A percentile compares a stretch with the other conserved stretches of the same genome.
phyloP scores from a whole-genome alignment of 2,329 filamentous ascomycete species.

The Balansia obtecta region DNA sequence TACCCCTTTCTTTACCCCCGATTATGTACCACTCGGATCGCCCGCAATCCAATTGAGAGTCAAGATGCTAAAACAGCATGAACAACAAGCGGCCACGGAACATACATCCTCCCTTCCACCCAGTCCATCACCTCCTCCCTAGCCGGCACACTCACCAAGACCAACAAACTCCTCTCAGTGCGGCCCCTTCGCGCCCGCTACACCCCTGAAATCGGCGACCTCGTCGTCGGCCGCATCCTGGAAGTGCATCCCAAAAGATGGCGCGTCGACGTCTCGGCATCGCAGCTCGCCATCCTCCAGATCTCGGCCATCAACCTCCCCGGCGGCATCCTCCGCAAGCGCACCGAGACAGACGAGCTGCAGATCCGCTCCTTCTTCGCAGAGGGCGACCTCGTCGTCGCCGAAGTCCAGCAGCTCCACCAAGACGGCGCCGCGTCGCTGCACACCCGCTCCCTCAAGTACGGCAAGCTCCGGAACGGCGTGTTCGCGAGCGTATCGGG shows the following conservation, averaged over 20 bases:
- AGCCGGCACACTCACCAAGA: slow-evolving; percentile 79
- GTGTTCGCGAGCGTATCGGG: slow-evolving; percentile 75
- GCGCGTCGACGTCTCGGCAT: slow-evolving; percentile 87
- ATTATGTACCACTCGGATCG: not conserved
- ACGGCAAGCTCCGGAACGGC: slow-evolving; percentile 91
- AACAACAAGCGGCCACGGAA: slow-evolving; percentile 69
- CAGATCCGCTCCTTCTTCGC: slow-evolving; percentile 96
- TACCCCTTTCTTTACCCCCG: slow-evolving; percentile 1
- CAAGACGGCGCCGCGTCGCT: slow-evolving; percentile 75
- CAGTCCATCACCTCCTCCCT: slow-evolving; percentile 77
- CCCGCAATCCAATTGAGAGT: too few species aligned
- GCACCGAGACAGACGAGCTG: slow-evolving; percentile 91
- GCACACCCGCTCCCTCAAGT: slow-evolving; percentile 83
- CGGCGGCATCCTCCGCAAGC: slow-evolving; percentile 78
- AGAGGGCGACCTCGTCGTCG: slow-evolving; percentile 86
- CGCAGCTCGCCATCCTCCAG: slow-evolving; percentile 73
- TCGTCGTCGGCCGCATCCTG: slow-evolving; percentile 86
- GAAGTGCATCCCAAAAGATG: slow-evolving; percentile 90
- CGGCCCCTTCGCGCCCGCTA: slow-evolving; percentile 85
- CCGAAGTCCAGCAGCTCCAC: slow-evolving; percentile 85
- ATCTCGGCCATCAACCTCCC: slow-evolving; percentile 89
- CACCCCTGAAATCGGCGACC: slow-evolving; percentile 88
- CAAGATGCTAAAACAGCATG: too few species aligned
- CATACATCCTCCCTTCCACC: slow-evolving; percentile 53
- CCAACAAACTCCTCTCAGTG: slow-evolving; percentile 93